phyloP scores from a whole-genome alignment of 805 yeast genomes.

The Yamadazyma akitaensis region DNA sequence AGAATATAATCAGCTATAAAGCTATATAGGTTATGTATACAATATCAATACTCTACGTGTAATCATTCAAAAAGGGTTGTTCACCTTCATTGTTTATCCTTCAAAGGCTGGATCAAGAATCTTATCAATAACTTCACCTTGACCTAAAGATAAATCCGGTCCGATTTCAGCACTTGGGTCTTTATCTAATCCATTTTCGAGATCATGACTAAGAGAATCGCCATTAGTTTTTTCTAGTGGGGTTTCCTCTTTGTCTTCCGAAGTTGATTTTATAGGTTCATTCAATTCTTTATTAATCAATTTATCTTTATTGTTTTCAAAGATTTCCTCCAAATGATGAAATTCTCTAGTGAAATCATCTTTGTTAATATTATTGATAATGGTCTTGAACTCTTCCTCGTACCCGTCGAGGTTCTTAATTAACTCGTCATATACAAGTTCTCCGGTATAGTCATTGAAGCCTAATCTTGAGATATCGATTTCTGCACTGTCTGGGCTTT shows the following conservation, averaged over 20 bases:
- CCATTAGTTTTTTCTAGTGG: slow-evolving; percentile 6
- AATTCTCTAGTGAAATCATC: slow-evolving; percentile 30
- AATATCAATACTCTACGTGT: slow-evolving; percentile 5
- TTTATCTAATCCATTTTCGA: slow-evolving; percentile 2
- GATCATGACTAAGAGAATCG: neutral
- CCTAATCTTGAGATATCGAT: slow-evolving; percentile 5
- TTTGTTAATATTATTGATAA: slow-evolving; percentile 18
- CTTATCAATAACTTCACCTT: slow-evolving; percentile 12
- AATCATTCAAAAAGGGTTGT: neutral
- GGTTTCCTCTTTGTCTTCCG: slow-evolving; percentile 14
- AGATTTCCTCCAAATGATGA: slow-evolving; percentile 20
- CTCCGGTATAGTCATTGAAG: slow-evolving; percentile 8
- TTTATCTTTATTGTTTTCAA: slow-evolving; percentile 9
- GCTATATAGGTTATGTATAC: slow-evolving; percentile 1
- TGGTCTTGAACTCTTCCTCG: slow-evolving; percentile 18
- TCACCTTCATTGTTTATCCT: neutral
- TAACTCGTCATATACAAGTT: slow-evolving; percentile 24
- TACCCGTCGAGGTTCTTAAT: slow-evolving; percentile 13
- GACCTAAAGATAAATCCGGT: slow-evolving; percentile 1
- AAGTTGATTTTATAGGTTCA: slow-evolving; percentile 10
- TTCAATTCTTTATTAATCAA: slow-evolving; percentile 7
- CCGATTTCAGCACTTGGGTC: slow-evolving; percentile 2
- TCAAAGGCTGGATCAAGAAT: slow-evolving; percentile 21
- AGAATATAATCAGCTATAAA: neutral
- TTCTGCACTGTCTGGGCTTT: slow-evolving; percentile 2